Evolutionary conservation across 225 moss, liverwort and hornwort species (phyloP), one percentile per base, ranked within the genome.

Genomic region (Neckera pumila): DNA sequence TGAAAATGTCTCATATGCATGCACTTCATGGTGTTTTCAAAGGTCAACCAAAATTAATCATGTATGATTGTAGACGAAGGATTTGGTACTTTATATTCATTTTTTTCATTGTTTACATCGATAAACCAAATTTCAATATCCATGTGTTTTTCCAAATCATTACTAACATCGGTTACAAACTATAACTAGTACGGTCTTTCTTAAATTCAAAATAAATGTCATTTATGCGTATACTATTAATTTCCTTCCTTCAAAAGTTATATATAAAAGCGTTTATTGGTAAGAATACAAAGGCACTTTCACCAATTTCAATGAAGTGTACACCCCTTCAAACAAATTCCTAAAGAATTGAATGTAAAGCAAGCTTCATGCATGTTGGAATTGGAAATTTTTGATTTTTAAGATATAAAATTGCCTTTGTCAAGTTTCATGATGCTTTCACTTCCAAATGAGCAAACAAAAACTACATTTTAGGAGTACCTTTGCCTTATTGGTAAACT

Each of bases 151-250:
- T 71, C 22, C 15, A 42, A 71, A 71, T 72, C 15, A 42, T 42
- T 71, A 45, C n/a, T n/a, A n/a, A n/a, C 16, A 45, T 45, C 17
- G 5, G 3, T 30, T 45, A 28, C 43, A 43, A 72, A 43, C 1
- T 43, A 3, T 1, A 3, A 43, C 3, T 6, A 1, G 3, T 27
- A 4, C 0, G 3, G 3, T 71, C 71, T 27, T 71, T 27, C 5
- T 27, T 72, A 6, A 72, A 16, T 3, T 27, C 11, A 43, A 43
- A 40, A 42, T 42, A 26, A 71, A 72, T 72, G 15, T 27, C 27
- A 43, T 43, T 16, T 42, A 42, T 42, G 14, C 0, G 0, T 27
- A 26, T 3, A 42, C 27, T 16, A 27, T 26, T 71, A 10, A 64
- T 33, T 64, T 0, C 17, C 17, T 33, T 33, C 34, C 5, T 64